Conservation (phyloP, 2,329 filamentous ascomycete genomes). For the Metarhizium album region DNA sequence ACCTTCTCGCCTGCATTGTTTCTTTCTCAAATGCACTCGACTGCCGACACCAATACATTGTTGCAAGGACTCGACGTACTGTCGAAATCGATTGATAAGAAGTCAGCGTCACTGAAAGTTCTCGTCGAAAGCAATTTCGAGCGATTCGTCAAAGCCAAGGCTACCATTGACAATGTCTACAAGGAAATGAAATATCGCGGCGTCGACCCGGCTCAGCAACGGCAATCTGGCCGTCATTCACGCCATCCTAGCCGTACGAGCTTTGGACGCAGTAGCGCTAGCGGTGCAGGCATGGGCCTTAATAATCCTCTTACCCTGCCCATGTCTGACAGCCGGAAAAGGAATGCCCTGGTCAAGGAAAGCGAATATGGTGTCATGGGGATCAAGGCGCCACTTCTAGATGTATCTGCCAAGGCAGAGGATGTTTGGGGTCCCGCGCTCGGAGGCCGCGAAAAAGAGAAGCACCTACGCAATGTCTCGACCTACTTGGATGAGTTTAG, state of each 20-base stretch:
- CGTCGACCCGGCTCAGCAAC: conserved; percentile 37
- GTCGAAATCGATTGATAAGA: conserved; percentile 89
- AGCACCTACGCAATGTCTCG: conserved; percentile 69
- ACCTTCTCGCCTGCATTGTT: conserved; percentile 90
- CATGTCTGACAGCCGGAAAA: conserved; percentile 52
- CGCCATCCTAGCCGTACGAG: conserved; percentile 58
- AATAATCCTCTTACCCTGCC: conserved; percentile 28
- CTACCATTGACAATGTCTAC: conserved; percentile 97
- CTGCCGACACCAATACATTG: conserved; percentile 71
- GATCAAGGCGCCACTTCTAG: conserved; percentile 78
- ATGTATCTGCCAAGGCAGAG: conserved; percentile 87
- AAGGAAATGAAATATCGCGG: conserved; percentile 84
- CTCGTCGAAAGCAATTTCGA: conserved; percentile 98
- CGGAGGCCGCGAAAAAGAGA: conserved; percentile 83
- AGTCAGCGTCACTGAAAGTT: conserved; percentile 91
- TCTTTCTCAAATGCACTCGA: conserved; percentile 81
- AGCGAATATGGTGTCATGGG: conserved; percentile 82
- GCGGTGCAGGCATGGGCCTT: conserved; percentile 24
- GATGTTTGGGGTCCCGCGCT: conserved; percentile 95
- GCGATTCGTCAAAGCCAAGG: conserved; percentile 92
- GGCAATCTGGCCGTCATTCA: conserved; percentile 40
- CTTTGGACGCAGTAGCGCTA: conserved; percentile 43
- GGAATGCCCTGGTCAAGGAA: conserved; percentile 86
- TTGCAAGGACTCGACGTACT: conserved; percentile 75
- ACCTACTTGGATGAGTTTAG: conserved; percentile 68